Base-by-base conservation (phyloP, 768 basidiomycete species). In the Lactarius sp. region DNA sequence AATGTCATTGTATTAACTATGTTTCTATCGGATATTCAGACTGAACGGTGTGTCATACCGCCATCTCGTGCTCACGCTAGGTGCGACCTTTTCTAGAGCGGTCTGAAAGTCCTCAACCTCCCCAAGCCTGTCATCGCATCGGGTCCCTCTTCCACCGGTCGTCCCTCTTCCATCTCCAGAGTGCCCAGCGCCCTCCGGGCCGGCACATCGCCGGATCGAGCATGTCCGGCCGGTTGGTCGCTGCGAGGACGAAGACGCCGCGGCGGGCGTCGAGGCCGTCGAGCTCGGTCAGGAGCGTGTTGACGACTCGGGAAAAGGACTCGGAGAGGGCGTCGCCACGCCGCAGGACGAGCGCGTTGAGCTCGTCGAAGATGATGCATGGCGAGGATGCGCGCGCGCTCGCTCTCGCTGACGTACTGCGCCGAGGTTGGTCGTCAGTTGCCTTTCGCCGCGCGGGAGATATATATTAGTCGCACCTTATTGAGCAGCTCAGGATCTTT, bases 401-500 rank as follows among this genome's bases (percentile, higher is more conserved):
- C n/a, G n/a, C n/a, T n/a, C n/a, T n/a, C n/a, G n/a, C n/a, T n/a
- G n/a, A 16, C 96, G 83, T 0, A 91, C 92, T 97, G 70, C 7
- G 4, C 36, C 69, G 58, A 51, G 41, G 52, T 12, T 31, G 53
- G 53, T 52, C 27, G 20, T 54, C 31, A 60, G 52, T 33, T 3
- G n/a, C n/a, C 34, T 36, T 18, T 2, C 0, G n/a, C 8, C 16
- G 4, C 44, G 6, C 13, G 10, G 6, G 9, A 7, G 46, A 37
- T 20, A 50, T 8, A 20, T 0, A 41, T 13, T 33, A 3, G 0
- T 14, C 69, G 7, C 61, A 91, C 94, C 83, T 99, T 99, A 78
- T 99, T 98, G 61, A 98, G 77, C 59, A 98, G 72, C 71, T 99
- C 96, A 0, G 97, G 97, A 0, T 97, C 97, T 71, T 98, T 98